Conservation (phyloP, 2,329 filamentous ascomycete genomes). For the Penicillium sp. region DNA sequence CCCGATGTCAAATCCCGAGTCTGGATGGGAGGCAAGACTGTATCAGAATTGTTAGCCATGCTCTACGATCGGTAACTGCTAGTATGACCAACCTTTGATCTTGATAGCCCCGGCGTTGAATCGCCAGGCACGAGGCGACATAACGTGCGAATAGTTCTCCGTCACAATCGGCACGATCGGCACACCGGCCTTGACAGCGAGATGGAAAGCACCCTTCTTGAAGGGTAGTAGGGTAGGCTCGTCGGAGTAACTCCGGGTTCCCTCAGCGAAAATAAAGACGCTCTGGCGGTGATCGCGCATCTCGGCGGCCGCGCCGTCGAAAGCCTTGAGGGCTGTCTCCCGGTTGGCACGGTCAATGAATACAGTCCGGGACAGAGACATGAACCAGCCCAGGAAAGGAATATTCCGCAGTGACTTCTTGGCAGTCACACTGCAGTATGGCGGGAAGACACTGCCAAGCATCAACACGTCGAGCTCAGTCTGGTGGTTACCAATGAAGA, state of each 20-base stretch:
- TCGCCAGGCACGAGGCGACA: constrained; percentile 61
- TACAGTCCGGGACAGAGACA: constrained; percentile 78
- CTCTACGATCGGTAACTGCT: neutral
- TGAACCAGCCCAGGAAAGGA: constrained; percentile 94
- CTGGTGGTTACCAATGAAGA: constrained; percentile 95
- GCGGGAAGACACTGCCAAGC: constrained; percentile 84
- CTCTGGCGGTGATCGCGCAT: constrained; percentile 69
- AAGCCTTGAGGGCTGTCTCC: constrained; percentile 77
- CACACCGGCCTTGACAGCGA: constrained; percentile 89
- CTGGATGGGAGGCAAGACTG: constrained; percentile 76
- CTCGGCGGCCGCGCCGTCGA: constrained; percentile 75
- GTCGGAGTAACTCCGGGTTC: constrained; percentile 83
- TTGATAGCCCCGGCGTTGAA: constrained; percentile 71
- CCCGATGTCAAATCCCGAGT: constrained; percentile 69
- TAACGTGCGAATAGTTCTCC: constrained; percentile 73
- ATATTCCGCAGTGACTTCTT: constrained; percentile 77
- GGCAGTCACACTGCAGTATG: constrained; percentile 87
- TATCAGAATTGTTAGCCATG: constrained; percentile 9
- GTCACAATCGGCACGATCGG: constrained; percentile 84
- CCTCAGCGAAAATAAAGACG: constrained; percentile 65
- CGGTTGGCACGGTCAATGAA: constrained; percentile 93
- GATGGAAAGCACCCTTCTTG: constrained; percentile 97
- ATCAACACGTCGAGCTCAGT: constrained; percentile 92
- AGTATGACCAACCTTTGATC: constrained; percentile 61
- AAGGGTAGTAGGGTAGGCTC: constrained; percentile 85